Conservation (phyloP, 768 basidiomycete species). For the Sarcodon aspratus region DNA sequence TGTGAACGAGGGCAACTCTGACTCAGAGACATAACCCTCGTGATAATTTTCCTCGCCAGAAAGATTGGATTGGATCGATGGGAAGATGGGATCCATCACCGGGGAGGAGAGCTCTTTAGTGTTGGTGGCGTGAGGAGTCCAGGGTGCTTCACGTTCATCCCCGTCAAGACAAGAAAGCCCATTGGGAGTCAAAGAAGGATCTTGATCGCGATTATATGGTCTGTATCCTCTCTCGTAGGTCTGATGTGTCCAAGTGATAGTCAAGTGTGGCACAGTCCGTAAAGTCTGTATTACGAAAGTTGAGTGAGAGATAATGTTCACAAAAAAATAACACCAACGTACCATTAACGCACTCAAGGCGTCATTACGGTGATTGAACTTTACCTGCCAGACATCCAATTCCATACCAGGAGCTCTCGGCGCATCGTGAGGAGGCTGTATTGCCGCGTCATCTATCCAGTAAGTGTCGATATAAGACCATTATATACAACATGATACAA, state of each 20-base stretch:
- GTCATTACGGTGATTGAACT: slow-evolving; percentile 70
- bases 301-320: not conserved
- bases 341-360: slow-evolving; percentile 66
- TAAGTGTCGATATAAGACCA: not conserved
- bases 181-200: too few relatives aligned
- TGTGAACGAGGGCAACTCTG: not conserved
- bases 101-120: too few relatives aligned
- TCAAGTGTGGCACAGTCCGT: slow-evolving; percentile 57
- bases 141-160: too few relatives aligned
- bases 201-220: too few relatives aligned
- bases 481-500: not conserved
- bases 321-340: slow-evolving; percentile 7
- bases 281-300: slow-evolving; percentile 36
- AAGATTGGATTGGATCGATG: too few relatives aligned
- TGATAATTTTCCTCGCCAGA: too few relatives aligned
- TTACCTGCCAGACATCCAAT: slow-evolving; percentile 57
- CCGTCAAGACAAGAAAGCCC: too few relatives aligned
- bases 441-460: slow-evolving; percentile 1
- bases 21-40: too few relatives aligned
- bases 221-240: not conserved
- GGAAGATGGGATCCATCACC: too few relatives aligned
- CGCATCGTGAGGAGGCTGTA: slow-evolving; percentile 44
- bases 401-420: slow-evolving; percentile 49
- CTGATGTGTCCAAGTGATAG: slow-evolving; percentile 75
- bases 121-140: too few relatives aligned